Evolutionary conservation across 2,329 filamentous ascomycete species (phyloP), one percentile per base, ranked within the genome.

Genomic region (Pestalotiopsis sp.): DNA sequence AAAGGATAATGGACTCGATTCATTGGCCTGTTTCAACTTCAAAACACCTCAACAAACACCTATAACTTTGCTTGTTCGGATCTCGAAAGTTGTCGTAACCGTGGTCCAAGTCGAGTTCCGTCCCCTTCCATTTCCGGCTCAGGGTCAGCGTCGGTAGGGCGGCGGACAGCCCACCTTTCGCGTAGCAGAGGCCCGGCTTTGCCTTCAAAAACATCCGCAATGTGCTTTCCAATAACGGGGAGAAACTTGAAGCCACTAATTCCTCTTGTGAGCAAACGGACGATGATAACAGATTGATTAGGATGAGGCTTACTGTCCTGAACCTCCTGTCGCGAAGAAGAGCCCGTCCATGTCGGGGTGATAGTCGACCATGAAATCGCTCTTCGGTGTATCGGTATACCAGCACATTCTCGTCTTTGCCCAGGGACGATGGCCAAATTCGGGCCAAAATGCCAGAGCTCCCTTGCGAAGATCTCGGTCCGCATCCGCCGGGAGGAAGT

Each of bases 321-420:
- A 82, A 0, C 84, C 84, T 0, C 84, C 85, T 0, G 83, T 85
- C 0, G 84, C 85, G 1, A 87, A 39, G 69, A 87, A 87, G 0
- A 87, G 70, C 0, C 83, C 81, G 2, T 81, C 73, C 7, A 84
- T 78, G 1, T 77, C 73, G 0, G 88, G 88, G 69, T 91, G 88
- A 68, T 86, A 81, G 23, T 86, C 84, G 27, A 91, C 83, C 60
- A 91, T 82, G 74, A 91, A 91, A 71, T 91, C 86, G 1, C 88
- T 88, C n/a, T 83, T 83, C 0, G 88, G 88, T 68, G 89, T 91
- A 77, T 91, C 89, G 3, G 85, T 88, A 73, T 91, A 91, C 89
- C 89, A 91, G 72, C 89, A 91, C 57, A 91, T 77, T 4, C 87
- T 80, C 5, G 83, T 84, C 12, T 81, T 78, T 12, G 80, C 75